Base-by-base conservation (phyloP, 23 red algal genomes). In the Gracilaria domingensis region DNA sequence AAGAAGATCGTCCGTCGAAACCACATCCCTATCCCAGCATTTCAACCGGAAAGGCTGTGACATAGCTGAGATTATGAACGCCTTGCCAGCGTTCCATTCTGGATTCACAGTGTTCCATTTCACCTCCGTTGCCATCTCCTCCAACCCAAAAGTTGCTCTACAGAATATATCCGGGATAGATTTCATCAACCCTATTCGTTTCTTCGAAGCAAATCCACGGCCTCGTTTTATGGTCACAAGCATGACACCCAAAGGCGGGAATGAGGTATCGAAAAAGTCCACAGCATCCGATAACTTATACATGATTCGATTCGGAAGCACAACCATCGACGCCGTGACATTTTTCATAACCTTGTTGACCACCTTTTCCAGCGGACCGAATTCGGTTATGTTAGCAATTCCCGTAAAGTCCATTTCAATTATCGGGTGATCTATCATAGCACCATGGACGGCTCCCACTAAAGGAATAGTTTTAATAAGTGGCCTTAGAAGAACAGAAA, bases 341-440 rank as follows among this genome's bases (percentile, higher is more conserved):
- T 92, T 84, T 34, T 69, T 83, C 44, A 92, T 29, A 20, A 92
- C 89, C 20, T 75, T 84, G 36, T 64, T 49, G 33, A 92, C 89
- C 17, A 92, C 69, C 44, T 60, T 83, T 76, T 92, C 89, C 44
- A 92, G 39, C 37, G 89, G 89, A 57, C 89, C 79, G 51, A 92
- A 84, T 59, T 92, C 89, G 23, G 55, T 65, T 35, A 92, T 48
- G 33, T 83, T 76, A 16, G 77, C 89, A 45, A 92, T 69, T 4
- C 89, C 89, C 8, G 89, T 92, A 38, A 92, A 92, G 48, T 92
- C 79, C 79, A 92, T 92, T 33, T 92, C 78, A 74, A 92, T 75
- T 29, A 16, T 69, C 6, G 89, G 89, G 28, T 92, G 89, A 39
- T 75, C 53, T 48, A 92, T 75, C 78, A 92, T 84, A 12, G 89